Conservation (phyloP, 371 early-diverging fungal genomes). For the Smittium culicis region DNA sequence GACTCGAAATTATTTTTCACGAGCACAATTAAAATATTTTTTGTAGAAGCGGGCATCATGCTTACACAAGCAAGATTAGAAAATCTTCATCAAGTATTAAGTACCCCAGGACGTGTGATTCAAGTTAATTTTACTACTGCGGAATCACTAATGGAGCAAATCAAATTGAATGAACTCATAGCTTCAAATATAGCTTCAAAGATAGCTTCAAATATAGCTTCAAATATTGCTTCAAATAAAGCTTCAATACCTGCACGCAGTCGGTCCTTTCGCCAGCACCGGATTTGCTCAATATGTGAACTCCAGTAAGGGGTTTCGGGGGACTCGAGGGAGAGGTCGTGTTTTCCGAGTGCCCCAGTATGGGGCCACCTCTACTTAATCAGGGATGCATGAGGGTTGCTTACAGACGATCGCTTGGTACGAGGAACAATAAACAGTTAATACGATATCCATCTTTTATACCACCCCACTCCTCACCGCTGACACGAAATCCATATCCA, state of each 20-base stretch:
- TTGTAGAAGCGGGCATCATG: background rate
- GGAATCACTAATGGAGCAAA: background rate
- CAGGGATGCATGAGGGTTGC: background rate
- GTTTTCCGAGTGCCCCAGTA: background rate
- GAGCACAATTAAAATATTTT: background rate
- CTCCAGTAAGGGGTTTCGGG: background rate
- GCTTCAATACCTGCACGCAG: background rate
- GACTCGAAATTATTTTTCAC: background rate
- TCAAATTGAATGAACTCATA: background rate
- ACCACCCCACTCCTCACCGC: background rate
- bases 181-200: background rate
- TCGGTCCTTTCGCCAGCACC: background rate
- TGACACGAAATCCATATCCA: background rate
- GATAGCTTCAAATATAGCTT: no score
- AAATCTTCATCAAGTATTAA: background rate
- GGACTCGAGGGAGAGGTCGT: background rate
- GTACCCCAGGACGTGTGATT: background rate
- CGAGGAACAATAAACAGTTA: background rate
- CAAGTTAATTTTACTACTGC: background rate
- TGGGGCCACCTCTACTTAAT: background rate
- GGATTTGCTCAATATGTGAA: background rate
- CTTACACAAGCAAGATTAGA: background rate
- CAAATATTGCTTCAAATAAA: background rate
- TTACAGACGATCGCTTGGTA: background rate
- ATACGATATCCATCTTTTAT: background rate